These are phyloP conservation scores for Davidsoniella neocaledoniae DNA, from an alignment of 2,329 filamentous ascomycete genomes.

Conservation along the genomic window DNA sequence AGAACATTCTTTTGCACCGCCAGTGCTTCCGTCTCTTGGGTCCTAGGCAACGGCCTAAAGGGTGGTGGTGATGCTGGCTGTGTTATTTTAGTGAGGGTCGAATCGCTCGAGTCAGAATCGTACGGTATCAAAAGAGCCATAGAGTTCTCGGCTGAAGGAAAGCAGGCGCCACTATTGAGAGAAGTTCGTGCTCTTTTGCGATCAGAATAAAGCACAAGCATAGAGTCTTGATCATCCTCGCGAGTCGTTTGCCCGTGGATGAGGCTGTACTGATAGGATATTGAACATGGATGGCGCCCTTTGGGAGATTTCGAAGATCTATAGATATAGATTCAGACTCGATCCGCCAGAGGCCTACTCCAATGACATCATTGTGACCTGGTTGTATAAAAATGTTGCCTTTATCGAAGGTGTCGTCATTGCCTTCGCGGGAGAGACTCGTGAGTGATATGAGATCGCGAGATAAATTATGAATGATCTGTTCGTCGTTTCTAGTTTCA, in stretches of 20 bases:
- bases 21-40: too few species aligned
- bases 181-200: too few species aligned
- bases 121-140: neutral
- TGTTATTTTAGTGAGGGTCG: neutral
- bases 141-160: neutral
- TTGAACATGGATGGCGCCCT: neutral
- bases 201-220: too few species aligned
- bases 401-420: neutral
- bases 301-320: neutral
- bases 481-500: neutral
- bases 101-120: neutral
- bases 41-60: neutral
- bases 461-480: neutral
- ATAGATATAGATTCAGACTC: neutral
- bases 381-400: neutral
- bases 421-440: neutral
- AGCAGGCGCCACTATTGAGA: too few species aligned
- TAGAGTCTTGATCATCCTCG: too few species aligned
- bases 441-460: neutral
- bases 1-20: too few species aligned
- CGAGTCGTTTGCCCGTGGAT: too few species aligned
- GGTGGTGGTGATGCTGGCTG: neutral
- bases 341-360: neutral
- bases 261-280: too few species aligned
- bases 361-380: too few species aligned